Percentiles rank a stretch among this genome's conserved stretches.
These are phyloP conservation scores for Exophiala alcalophila DNA, from an alignment of 2,329 filamentous ascomycete genomes.

Conservation along the genomic window DNA sequence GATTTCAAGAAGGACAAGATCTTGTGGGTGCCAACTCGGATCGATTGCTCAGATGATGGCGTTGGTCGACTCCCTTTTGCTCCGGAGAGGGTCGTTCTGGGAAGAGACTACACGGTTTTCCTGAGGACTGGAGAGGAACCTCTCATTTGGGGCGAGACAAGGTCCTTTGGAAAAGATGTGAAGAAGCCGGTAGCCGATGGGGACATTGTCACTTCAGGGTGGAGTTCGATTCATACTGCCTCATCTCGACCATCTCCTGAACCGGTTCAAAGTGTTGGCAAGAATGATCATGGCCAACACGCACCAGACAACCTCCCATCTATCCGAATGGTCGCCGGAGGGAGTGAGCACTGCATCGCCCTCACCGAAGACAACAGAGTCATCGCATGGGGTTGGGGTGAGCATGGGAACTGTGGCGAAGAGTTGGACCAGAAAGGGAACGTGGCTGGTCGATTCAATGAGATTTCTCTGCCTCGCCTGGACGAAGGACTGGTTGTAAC, in stretches of 20 bases:
- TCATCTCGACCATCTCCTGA: slow-evolving; percentile 56
- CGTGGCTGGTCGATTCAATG: slow-evolving; percentile 67
- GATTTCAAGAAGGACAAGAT: slow-evolving; percentile 47
- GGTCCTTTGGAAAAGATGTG: slow-evolving; percentile 6
- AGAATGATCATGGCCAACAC: slow-evolving; percentile 80
- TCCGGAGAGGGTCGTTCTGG: slow-evolving; percentile 69
- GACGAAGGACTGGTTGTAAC: slow-evolving; percentile 53
- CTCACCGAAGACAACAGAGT: slow-evolving; percentile 64
- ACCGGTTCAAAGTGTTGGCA: slow-evolving; percentile 64
- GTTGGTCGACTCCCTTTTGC: slow-evolving; percentile 51
- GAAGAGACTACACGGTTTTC: slow-evolving; percentile 80
- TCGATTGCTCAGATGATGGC: slow-evolving; percentile 48
- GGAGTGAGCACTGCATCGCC: slow-evolving; percentile 86
- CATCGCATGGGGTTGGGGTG: slow-evolving; percentile 91
- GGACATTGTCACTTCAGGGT: slow-evolving; percentile 13
- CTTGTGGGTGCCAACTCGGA: slow-evolving; percentile 59
- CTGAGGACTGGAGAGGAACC: slow-evolving; percentile 42
- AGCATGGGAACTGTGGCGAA: slow-evolving; percentile 92
- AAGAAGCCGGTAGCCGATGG: not conserved
- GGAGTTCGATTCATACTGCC: slow-evolving; percentile 48
- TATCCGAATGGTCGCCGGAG: slow-evolving; percentile 66
- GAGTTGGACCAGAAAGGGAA: slow-evolving; percentile 59
- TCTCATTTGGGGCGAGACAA: slow-evolving; percentile 15
- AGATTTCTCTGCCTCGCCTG: slow-evolving; percentile 38
- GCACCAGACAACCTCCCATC: slow-evolving; percentile 60